Percentiles rank a stretch among this genome's conserved stretches.
Evolutionary conservation across 164 flowering plant species (phyloP).

Genomic region (Echeveria elegans): DNA sequence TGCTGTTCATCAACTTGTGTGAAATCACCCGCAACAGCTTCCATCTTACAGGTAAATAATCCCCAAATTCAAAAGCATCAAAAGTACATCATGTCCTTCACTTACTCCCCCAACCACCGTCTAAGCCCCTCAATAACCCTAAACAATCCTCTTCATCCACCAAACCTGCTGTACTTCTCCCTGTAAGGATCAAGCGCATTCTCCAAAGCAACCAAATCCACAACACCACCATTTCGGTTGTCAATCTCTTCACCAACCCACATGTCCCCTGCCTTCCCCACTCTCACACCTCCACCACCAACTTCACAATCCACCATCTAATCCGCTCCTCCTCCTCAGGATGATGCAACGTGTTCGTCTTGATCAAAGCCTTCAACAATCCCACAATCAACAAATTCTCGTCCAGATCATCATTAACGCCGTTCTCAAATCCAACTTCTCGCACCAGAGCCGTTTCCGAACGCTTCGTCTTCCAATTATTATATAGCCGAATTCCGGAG

Average conservation of each 20-base stretch:
- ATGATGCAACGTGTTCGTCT: background rate
- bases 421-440: too few species aligned
- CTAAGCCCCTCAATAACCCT: too few species aligned
- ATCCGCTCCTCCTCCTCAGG: background rate
- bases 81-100: too few species aligned
- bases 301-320: background rate
- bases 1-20: too few species aligned
- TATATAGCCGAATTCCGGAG: background rate
- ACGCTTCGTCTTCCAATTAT: background rate
- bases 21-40: too few species aligned
- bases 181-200: conserved; percentile 28
- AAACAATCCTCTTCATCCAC: conserved; percentile 43
- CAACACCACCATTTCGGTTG: conserved; percentile 28
- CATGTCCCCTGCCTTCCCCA: background rate
- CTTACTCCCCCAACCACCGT: too few species aligned
- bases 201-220: conserved; percentile 27
- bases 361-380: background rate
- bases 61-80: too few species aligned
- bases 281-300: background rate
- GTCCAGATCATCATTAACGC: background rate
- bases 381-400: background rate
- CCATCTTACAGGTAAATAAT: too few species aligned
- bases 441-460: background rate
- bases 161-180: too few species aligned
- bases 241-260: conserved; percentile 13